These are phyloP conservation scores for Starmerella powellii DNA, from an alignment of 805 yeast genomes.

Conservation along the genomic window DNA sequence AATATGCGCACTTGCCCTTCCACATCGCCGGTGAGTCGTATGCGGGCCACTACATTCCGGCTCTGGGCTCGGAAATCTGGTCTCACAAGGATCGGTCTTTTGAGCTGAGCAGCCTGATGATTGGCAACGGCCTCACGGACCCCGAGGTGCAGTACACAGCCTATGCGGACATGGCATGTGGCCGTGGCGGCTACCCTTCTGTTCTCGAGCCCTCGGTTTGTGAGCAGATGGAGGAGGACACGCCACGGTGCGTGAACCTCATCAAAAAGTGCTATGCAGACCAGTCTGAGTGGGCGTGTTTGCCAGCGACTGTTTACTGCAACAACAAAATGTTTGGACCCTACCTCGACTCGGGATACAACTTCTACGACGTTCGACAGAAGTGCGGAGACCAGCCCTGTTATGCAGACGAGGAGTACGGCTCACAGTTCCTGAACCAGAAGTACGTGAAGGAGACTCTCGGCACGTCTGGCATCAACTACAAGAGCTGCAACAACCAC, in stretches of 20 bases:
- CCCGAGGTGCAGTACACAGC: conserved; percentile 66
- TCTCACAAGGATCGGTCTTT: conserved; percentile 52
- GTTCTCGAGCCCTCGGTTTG: conserved; percentile 75
- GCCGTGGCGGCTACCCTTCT: conserved; percentile 71
- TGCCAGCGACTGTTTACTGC: conserved; percentile 87
- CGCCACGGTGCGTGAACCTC: conserved; percentile 67
- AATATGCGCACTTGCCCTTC: conserved; percentile 44
- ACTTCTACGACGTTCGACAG: conserved; percentile 81
- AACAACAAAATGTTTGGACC: conserved; percentile 61
- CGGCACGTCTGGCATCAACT: conserved; percentile 78
- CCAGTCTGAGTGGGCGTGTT: conserved; percentile 61
- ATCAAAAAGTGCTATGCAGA: conserved; percentile 67
- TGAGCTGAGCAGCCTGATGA: conserved; percentile 66
- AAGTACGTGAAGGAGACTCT: conserved; percentile 69
- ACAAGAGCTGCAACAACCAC: conserved; percentile 40
- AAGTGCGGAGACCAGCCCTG: conserved; percentile 54
- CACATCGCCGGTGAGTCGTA: conserved; percentile 92
- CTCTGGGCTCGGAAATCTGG: conserved; percentile 47
- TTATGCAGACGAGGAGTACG: conserved; percentile 60
- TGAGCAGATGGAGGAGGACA: conserved; percentile 48
- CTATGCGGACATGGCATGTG: conserved; percentile 91
- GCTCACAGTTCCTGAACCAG: conserved; percentile 65
- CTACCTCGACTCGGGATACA: conserved; percentile 74
- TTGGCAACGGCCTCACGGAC: conserved; percentile 91
- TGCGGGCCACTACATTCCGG: conserved; percentile 93